These are phyloP conservation scores for Diutina pseudorugosa DNA, from an alignment of 1,139 yeast genomes.

Conservation along the genomic window DNA sequence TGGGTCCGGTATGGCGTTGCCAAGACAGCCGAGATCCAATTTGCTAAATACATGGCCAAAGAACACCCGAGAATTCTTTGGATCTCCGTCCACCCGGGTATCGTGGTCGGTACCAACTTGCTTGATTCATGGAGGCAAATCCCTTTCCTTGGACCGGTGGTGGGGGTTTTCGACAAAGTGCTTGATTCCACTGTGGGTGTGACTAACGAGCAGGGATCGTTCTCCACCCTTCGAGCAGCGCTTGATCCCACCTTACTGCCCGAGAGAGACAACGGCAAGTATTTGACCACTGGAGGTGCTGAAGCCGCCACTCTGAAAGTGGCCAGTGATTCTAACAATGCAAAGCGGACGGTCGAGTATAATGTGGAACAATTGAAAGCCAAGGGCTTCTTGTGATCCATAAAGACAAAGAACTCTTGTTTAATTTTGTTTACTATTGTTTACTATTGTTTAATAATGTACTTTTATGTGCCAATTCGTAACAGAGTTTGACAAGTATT, in stretches of 20 bases:
- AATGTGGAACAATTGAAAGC: too few relatives aligned
- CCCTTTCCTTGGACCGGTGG: conserved; percentile 14
- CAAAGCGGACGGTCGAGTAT: too few relatives aligned
- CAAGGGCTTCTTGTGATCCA: too few relatives aligned
- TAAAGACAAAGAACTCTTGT: too few relatives aligned
- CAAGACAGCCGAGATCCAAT: conserved; percentile 24
- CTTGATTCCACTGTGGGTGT: conserved; percentile 8
- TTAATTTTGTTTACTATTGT: too few relatives aligned
- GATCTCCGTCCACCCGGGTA: conserved; percentile 29
- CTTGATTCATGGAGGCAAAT: conserved; percentile 20
- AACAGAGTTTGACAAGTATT: too few relatives aligned
- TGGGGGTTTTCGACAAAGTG: conserved; percentile 10
- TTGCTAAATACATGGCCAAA: conserved; percentile 16
- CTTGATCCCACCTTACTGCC: conserved; percentile 17
- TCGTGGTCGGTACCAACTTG: conserved; percentile 23
- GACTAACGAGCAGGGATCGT: conserved; percentile 22
- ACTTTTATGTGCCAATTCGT: too few relatives aligned
- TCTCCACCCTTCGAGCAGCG: conserved; percentile 23
- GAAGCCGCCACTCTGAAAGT: conserved; percentile 6
- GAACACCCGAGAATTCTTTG: conserved; percentile 21
- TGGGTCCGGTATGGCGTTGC: conserved; percentile 27
- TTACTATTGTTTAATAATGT: too few relatives aligned
- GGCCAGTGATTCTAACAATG: too few relatives aligned
- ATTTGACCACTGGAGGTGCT: conserved; percentile 24
- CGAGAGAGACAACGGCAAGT: conserved; percentile 20